Evolutionary conservation across 352 stramenopile genomes (phyloP).

Genomic region (Phytophthora cryptogea): DNA sequence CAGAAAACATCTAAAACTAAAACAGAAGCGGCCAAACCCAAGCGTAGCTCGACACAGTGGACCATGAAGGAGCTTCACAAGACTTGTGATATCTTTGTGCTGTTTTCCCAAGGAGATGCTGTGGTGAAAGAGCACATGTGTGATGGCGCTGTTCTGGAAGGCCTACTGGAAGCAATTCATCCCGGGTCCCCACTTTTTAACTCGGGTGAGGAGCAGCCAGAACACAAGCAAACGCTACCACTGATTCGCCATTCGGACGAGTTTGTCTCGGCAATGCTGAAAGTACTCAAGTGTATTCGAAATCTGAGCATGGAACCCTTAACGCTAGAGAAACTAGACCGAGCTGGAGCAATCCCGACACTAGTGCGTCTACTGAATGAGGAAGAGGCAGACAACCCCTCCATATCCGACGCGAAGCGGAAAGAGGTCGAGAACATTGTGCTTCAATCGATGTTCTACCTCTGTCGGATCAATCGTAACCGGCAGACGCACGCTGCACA

Average conservation of each 20-base stretch:
- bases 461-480: constrained; percentile 92
- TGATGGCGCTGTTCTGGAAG: constrained; percentile 75
- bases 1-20: constrained; percentile 8
- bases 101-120: constrained; percentile 92
- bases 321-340: constrained; percentile 89
- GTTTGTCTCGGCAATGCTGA: constrained; percentile 70
- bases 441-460: constrained; percentile 92
- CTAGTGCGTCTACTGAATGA: constrained; percentile 83
- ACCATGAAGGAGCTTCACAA: constrained; percentile 72
- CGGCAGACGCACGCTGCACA: constrained; percentile 89
- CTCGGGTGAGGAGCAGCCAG: constrained; percentile 2
- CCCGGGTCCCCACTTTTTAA: constrained; percentile 27
- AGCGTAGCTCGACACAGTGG: constrained; percentile 39
- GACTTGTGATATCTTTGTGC: constrained; percentile 88
- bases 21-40: constrained; percentile 3
- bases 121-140: constrained; percentile 94
- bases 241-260: constrained; percentile 44
- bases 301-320: constrained; percentile 93
- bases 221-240: constrained; percentile 17
- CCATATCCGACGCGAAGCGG: constrained; percentile 43
- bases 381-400: constrained; percentile 32
- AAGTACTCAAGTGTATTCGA: constrained; percentile 83
- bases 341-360: constrained; percentile 84
- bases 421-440: constrained; percentile 92
- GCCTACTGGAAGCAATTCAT: constrained; percentile 61